Conservation (phyloP, 805 yeast species). For the Saturnispora bothae region DNA sequence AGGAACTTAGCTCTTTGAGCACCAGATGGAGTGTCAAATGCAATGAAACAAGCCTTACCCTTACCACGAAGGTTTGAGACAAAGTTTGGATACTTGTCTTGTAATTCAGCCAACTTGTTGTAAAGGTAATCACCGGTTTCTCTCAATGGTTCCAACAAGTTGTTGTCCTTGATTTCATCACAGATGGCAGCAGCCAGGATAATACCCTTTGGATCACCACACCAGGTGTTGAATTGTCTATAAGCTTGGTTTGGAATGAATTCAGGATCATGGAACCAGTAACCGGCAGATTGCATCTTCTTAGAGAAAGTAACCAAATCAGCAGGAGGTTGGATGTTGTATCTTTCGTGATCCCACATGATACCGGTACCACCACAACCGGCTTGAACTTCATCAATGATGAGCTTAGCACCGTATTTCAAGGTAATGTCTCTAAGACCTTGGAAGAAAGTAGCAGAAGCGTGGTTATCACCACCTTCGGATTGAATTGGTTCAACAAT, state of each 20-base stretch:
- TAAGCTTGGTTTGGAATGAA: constrained; percentile 67
- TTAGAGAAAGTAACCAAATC: constrained; percentile 81
- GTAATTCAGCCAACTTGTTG: constrained; percentile 42
- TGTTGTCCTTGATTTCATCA: constrained; percentile 50
- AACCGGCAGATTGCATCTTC: constrained; percentile 85
- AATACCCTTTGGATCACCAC: constrained; percentile 82
- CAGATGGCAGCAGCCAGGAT: constrained; percentile 67
- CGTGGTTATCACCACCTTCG: constrained; percentile 90
- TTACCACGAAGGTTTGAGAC: constrained; percentile 60
- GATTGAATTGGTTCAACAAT: constrained; percentile 88
- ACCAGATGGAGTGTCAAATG: constrained; percentile 56
- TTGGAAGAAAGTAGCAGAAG: constrained; percentile 67
- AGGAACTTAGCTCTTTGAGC: constrained; percentile 54
- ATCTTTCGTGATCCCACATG: constrained; percentile 85
- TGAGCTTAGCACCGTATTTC: constrained; percentile 59
- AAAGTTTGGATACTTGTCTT: constrained; percentile 42
- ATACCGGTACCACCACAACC: constrained; percentile 84
- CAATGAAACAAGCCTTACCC: constrained; percentile 67
- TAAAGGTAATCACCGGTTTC: constrained; percentile 62
- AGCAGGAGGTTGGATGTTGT: constrained; percentile 63
- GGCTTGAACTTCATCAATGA: constrained; percentile 82
- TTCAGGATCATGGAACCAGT: constrained; percentile 66
- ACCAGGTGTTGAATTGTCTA: constrained; percentile 91
- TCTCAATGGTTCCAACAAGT: constrained; percentile 44
- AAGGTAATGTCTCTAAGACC: constrained; percentile 68